phyloP scores from a whole-genome alignment of 2,329 filamentous ascomycete species.

The Ascochyta viciae-villosae region DNA sequence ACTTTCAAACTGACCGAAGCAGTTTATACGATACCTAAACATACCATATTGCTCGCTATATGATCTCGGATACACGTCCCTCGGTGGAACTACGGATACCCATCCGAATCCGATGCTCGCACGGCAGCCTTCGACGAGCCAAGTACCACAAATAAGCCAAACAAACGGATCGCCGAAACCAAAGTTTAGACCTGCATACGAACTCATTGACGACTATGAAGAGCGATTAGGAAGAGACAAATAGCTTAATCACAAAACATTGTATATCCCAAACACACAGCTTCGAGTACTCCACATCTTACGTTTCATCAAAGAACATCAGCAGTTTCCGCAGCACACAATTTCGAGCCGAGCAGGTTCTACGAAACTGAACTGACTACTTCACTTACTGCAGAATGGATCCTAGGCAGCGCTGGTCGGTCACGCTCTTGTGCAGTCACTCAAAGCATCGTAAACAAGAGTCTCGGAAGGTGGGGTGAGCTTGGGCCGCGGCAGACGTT shows the following conservation, averaged over 20 bases:
- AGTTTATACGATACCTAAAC: conserved; percentile 81
- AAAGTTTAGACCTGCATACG: conserved; percentile 50
- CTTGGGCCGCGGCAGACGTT: conserved; percentile 7
- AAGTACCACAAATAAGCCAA: conserved; percentile 21
- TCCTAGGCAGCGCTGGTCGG: background rate
- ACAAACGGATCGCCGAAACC: conserved; percentile 26
- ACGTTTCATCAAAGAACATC: background rate
- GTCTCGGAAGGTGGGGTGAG: conserved; percentile 15
- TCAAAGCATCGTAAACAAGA: background rate
- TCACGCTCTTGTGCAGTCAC: background rate
- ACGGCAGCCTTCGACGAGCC: conserved; percentile 30
- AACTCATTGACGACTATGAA: conserved; percentile 50
- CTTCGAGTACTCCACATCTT: background rate
- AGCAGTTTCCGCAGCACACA: background rate
- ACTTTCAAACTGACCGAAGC: conserved; percentile 7
- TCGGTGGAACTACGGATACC: conserved; percentile 91
- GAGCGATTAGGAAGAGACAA: conserved; percentile 49
- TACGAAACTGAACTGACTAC: background rate
- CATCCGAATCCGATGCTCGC: conserved; percentile 77
- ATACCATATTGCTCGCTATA: conserved; percentile 89
- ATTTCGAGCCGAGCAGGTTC: background rate
- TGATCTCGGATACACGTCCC: conserved; percentile 85
- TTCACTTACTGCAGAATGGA: background rate
- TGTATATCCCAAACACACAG: background rate
- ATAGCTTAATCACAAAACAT: conserved; percentile 3